Evolutionary conservation across 371 early-diverging fungal species (phyloP).

Genomic region (Haplosporangium sp.): DNA sequence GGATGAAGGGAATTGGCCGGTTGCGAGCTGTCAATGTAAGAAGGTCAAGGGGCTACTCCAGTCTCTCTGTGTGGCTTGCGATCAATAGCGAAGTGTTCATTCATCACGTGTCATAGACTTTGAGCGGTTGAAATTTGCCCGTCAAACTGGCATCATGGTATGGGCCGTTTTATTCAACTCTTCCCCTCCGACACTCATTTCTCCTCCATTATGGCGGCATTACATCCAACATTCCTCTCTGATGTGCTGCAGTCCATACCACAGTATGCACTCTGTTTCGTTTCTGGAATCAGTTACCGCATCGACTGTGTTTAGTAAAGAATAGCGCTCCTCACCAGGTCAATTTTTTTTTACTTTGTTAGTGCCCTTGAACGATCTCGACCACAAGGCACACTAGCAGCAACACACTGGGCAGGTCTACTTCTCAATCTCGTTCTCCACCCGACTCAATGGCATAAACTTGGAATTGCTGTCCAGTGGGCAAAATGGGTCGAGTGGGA

Average conservation of each 20-base stretch:
- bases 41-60: background rate
- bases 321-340: background rate
- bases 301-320: background rate
- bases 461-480: constrained; percentile 50
- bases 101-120: background rate
- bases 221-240: constrained; percentile 40
- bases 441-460: constrained; percentile 43
- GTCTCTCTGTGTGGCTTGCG: too few relatives aligned
- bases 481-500: constrained; percentile 56
- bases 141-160: too few relatives aligned
- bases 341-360: background rate
- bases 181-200: constrained; percentile 10
- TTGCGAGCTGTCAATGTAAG: background rate
- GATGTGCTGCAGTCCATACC: constrained; percentile 49
- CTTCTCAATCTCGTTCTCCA: constrained; percentile 41
- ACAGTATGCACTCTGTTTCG: constrained; percentile 23
- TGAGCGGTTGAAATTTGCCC: background rate
- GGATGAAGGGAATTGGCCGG: background rate
- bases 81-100: background rate
- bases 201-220: constrained; percentile 42
- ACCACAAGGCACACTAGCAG: constrained; percentile 27
- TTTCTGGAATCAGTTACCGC: background rate
- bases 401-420: constrained; percentile 28
- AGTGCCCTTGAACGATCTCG: constrained; percentile 29
- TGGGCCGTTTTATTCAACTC: background rate